A percentile compares a stretch with the other conserved stretches of the same genome.
Evolutionary conservation across 495 filamentous ascomycete species (phyloP).

Genomic region (Collariella sp.): DNA sequence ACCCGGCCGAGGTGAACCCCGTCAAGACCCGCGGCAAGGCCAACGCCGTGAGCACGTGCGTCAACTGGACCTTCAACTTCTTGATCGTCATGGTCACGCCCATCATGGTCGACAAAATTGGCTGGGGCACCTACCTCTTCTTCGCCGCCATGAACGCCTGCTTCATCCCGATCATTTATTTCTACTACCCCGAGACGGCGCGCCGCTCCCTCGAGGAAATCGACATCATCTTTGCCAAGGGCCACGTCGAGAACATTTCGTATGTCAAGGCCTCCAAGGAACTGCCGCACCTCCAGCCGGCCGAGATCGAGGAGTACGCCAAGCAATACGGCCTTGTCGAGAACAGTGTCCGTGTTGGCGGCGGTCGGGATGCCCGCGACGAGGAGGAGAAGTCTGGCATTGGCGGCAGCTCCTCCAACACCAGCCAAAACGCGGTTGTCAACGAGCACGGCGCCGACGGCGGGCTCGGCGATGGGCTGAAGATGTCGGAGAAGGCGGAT

Average conservation of each 20-base stretch:
- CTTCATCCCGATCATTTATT: conserved; percentile 66
- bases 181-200: conserved; percentile 70
- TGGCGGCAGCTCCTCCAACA: neutral
- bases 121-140: conserved; percentile 74
- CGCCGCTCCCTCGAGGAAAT: conserved; percentile 68
- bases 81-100: conserved; percentile 74
- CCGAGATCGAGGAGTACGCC: conserved; percentile 56
- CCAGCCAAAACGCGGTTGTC: neutral
- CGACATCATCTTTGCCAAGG: conserved; percentile 73
- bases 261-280: conserved; percentile 65
- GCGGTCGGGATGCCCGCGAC: neutral
- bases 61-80: conserved; percentile 80
- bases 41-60: conserved; percentile 66
- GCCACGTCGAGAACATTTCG: conserved; percentile 61
- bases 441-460: conserved; percentile 1
- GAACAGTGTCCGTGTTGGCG: neutral
- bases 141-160: conserved; percentile 61
- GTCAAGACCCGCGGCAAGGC: conserved; percentile 67
- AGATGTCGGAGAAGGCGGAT: neutral
- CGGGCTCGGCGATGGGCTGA: neutral
- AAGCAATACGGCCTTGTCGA: conserved; percentile 50
- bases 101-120: conserved; percentile 56
- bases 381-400: conserved; percentile 1
- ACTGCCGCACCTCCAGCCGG: conserved; percentile 54
- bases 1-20: conserved; percentile 62